phyloP scores from a whole-genome alignment of 2,329 filamentous ascomycete species.

The Fusarium musae region DNA sequence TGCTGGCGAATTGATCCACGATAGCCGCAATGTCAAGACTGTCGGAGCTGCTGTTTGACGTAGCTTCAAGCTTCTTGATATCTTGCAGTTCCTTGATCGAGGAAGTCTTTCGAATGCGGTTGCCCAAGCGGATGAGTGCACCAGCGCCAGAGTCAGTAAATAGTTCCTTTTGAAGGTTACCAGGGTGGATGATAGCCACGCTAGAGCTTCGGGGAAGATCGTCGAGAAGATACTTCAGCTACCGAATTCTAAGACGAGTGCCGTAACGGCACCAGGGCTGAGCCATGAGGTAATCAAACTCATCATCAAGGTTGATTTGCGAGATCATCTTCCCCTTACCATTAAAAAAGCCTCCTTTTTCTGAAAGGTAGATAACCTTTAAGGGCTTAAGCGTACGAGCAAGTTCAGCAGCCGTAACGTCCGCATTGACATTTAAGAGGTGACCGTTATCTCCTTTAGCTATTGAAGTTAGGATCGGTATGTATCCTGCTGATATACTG shows the following conservation, averaged over 20 bases:
- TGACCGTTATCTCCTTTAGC: not conserved
- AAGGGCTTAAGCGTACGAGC: not conserved
- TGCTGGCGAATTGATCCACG: not conserved
- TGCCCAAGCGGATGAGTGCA: not conserved
- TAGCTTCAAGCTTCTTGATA: not conserved
- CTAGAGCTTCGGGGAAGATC: not conserved
- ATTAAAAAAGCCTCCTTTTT: not conserved
- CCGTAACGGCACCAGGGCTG: not conserved
- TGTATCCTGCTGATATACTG: not conserved
- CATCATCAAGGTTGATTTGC: not conserved
- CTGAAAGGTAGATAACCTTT: not conserved
- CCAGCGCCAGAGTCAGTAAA: not conserved
- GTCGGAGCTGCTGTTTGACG: not conserved
- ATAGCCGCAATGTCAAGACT: not conserved
- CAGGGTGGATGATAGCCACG: not conserved
- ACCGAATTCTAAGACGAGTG: not conserved
- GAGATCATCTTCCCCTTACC: not conserved
- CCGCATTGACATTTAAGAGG: not conserved
- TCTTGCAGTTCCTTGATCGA: not conserved
- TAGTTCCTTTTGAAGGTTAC: not conserved
- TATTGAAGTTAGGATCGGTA: not conserved
- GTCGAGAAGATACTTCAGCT: too few relatives aligned
- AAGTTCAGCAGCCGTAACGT: not conserved
- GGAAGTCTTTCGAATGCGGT: not conserved
- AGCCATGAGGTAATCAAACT: not conserved